These are phyloP conservation scores for Dryadomyces quercus-mongolicae DNA, from an alignment of 2,329 filamentous ascomycete genomes.

Conservation along the genomic window DNA sequence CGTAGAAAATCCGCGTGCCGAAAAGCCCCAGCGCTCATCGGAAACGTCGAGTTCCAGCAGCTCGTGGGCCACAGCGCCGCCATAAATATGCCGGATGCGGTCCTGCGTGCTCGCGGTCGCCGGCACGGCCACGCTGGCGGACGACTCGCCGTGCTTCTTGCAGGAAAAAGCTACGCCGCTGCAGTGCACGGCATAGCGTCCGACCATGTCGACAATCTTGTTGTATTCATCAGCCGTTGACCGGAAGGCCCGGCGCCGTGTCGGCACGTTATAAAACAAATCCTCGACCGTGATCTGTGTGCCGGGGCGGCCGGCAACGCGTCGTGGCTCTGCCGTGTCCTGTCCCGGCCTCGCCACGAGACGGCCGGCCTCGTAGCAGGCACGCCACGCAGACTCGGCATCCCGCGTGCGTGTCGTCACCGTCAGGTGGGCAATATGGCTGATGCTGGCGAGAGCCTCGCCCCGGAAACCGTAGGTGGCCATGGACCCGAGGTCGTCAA, in stretches of 20 bases:
- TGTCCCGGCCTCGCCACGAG: constrained; percentile 83
- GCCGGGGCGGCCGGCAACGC: constrained; percentile 74
- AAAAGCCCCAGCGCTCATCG: constrained; percentile 74
- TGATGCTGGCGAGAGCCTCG: constrained; percentile 93
- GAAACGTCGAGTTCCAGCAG: constrained; percentile 62
- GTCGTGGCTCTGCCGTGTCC: constrained; percentile 63
- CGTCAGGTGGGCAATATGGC: constrained; percentile 90
- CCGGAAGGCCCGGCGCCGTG: constrained; percentile 75
- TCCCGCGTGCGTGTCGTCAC: constrained; percentile 90
- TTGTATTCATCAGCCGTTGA: constrained; percentile 92
- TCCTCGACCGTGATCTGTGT: constrained; percentile 97
- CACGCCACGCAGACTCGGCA: constrained; percentile 81
- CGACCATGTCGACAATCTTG: constrained; percentile 92
- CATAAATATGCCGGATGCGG: constrained; percentile 83
- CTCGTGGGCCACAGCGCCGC: constrained; percentile 74
- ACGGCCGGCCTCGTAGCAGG: constrained; percentile 74
- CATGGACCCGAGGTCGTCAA: constrained; percentile 84
- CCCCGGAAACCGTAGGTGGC: constrained; percentile 96
- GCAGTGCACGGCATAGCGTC: constrained; percentile 88
- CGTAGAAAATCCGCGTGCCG: constrained; percentile 66
- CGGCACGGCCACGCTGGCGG: constrained; percentile 69
- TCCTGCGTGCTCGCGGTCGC: constrained; percentile 61
- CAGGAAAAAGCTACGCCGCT: constrained; percentile 86
- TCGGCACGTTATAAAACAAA: constrained; percentile 92
- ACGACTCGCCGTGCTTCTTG: constrained; percentile 88